Percentiles rank a stretch among this genome's conserved stretches.
Conservation (phyloP, 129 eudicot genomes). For the Chrysanthemum seticuspe region DNA sequence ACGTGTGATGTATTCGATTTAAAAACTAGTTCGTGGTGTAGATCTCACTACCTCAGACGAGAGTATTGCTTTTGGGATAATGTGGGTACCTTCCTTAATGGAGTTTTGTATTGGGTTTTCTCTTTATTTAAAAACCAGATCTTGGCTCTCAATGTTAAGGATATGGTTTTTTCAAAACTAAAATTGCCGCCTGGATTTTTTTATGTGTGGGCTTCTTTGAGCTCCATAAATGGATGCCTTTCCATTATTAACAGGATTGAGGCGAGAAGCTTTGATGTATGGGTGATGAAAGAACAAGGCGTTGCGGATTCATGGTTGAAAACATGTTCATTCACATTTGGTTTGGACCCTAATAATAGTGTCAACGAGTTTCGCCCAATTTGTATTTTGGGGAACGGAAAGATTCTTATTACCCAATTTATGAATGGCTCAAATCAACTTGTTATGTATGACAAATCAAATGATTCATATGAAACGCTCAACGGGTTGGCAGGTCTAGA, state of each 20-base stretch:
- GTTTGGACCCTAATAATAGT: background rate
- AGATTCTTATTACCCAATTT: background rate
- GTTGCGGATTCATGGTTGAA: constrained; percentile 4
- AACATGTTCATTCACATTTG: background rate
- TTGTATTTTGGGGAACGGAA: background rate
- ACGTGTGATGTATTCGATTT: too few species aligned
- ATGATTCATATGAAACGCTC: background rate
- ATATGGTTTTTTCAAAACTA: background rate
- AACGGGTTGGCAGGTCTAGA: background rate
- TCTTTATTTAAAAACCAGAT: background rate
- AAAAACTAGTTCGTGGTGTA: too few species aligned
- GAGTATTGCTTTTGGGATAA: background rate
- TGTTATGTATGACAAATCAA: background rate
- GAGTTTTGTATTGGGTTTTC: constrained; percentile 2
- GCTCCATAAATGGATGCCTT: constrained; percentile 9
- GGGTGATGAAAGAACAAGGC: constrained; percentile 14
- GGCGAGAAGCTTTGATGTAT: background rate
- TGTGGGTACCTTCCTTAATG: constrained; percentile 8
- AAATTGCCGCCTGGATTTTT: background rate
- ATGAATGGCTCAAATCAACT: background rate
- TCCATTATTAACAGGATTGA: background rate
- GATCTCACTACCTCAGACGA: too few species aligned
- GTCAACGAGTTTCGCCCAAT: background rate
- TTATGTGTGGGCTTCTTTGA: background rate
- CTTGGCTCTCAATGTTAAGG: constrained; percentile 6